Base-by-base conservation (phyloP, 139 green algal species). In the Spirogloea muscicola region DNA sequence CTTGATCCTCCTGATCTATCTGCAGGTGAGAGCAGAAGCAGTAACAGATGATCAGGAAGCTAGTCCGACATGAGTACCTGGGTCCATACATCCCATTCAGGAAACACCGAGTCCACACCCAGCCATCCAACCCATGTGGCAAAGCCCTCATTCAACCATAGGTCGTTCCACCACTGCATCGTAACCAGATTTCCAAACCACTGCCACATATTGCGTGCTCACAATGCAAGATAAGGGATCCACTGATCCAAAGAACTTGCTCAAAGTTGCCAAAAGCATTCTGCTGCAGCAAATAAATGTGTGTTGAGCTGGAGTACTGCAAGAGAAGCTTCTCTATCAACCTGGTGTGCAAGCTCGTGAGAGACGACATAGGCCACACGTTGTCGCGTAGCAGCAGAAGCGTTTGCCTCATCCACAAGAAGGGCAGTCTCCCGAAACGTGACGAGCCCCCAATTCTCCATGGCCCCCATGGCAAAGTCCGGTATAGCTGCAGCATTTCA, bases 361-460 rank as follows among this genome's bases (percentile, higher is more conserved):
- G 90, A 89, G 40, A 96, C 84, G 39, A 93, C 79, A 25, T 82
- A 63, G 0, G 85, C 82, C 2, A 94, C 84, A 34, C 55, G 46
- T 38, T 85, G 73, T 34, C 61, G 40, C 25, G 42, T 57, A 18
- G 51, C 36, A 2, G 58, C 40, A n/a, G n/a, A 43, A 10, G 84
- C 65, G 43, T 84, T 84, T 18, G 51, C 74, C 6, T 82, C 63
- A 43, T 88, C 68, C 16, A 90, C 76, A 70, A 96, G 77, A 69
- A 96, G 82, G 0, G 67, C 82, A 1, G 83, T 87, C 68, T 96
- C 88, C 13, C 89, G 51, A 70, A 91, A 93, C 0, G 85, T 90
- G 41, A 93, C 82, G 18, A 94, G 80, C 27, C 89, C 93, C 90
- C 90, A 96, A 80, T 98, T 98, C 84, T 98, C 93, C 93, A 98